Percentiles rank a stretch among this genome's conserved stretches.
Conservation (phyloP, 139 green algal genomes). For the Chlamydomonas applanata region DNA sequence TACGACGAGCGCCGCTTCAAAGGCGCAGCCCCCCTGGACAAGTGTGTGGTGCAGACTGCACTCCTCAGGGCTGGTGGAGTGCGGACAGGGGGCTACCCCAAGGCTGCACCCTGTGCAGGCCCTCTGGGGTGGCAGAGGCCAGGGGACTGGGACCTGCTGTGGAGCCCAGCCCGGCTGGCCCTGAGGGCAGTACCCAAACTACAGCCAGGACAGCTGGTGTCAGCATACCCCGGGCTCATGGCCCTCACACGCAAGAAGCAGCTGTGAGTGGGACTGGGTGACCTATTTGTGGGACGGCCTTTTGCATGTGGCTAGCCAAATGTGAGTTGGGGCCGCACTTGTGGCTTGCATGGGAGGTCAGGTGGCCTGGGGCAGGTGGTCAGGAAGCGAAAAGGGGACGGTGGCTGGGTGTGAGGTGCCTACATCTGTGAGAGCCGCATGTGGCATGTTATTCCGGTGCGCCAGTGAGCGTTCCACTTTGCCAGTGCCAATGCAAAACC, state of each 20-base stretch:
- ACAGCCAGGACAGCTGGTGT: conserved; percentile 53
- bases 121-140: conserved; percentile 48
- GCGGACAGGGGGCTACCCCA: conserved; percentile 58
- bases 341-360: no score
- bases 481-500: background rate
- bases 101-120: conserved; percentile 43
- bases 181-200: conserved; percentile 32
- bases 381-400: no score
- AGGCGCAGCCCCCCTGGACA: conserved; percentile 23
- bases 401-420: no score
- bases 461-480: background rate
- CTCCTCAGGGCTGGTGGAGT: conserved; percentile 53
- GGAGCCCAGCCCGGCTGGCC: conserved; percentile 49
- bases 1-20: conserved; percentile 59
- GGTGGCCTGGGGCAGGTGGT: no score
- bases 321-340: background rate
- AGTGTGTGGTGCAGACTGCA: conserved; percentile 53
- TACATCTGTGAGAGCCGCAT: no score
- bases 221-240: conserved; percentile 46
- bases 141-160: conserved; percentile 63
- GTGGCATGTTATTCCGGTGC: background rate
- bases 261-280: background rate
- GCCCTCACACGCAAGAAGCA: conserved; percentile 55
- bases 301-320: background rate
- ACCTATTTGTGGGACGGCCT: background rate